Evolutionary conservation across 2,329 filamentous ascomycete species (phyloP), one percentile per base, ranked within the genome.

Genomic region (Dothideomycetes sp.): DNA sequence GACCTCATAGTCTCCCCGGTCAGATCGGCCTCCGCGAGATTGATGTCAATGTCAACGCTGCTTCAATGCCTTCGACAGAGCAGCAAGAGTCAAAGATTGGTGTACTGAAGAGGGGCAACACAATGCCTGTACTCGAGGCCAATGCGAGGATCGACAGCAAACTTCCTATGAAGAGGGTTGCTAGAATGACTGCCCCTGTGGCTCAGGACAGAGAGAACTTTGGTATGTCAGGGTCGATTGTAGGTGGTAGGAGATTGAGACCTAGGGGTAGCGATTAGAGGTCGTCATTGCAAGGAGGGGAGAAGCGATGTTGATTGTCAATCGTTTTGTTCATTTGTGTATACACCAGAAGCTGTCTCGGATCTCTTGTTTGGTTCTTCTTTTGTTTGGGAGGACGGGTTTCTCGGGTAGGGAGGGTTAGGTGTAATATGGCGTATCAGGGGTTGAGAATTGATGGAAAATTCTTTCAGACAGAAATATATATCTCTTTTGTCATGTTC

Each of bases 181-280:
- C 47, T 24, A 50, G 64, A 36, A 65, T 62, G 55, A 69, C 65
- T 15, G 63, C 67, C 8, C 59, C 62, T 3, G 39, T 51, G 18
- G 48, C 43, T 3, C 52, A 51, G 35, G 57, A 57, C 5, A 57
- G 54, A 22, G 62, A 60, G 28, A 58, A 56, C 33, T 49, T 68
- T 34, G 43, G 65, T 49, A 56, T 54, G 41, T 61, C 53, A 41
- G 66, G 57, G 51, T 60, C 61, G 40, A 61, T 61, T 12, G 44
- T 48, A 27, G 44, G 36, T 18, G 47, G 50, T 19, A 55, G 60
- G 68, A 73, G 63, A 61, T 71, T 63, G 65, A 73, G 58, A 32
- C 50, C 46, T 37, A 31, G 52, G 27, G 51, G 53, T 22, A 55
- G 52, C 45, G 53, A 52, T 73, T 84, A 1, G 13, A 10, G 16